Conservation (phyloP, 2,329 filamentous ascomycete species). For the Ascosphaera aggregata region DNA sequence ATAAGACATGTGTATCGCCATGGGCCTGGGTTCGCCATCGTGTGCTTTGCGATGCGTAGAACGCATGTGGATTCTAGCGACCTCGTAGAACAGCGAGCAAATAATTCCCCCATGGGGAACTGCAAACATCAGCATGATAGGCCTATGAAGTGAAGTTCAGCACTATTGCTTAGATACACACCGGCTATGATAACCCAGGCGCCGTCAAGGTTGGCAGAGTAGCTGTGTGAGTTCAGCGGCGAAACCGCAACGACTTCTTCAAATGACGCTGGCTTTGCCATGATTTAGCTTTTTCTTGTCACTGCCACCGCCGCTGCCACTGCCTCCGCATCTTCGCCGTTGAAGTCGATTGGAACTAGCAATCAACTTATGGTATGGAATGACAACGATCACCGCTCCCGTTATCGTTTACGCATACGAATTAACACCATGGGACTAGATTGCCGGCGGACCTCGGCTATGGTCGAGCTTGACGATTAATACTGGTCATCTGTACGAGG, state of each 20-base stretch:
- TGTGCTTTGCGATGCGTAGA: conserved; percentile 31
- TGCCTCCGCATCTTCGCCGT: too few relatives aligned
- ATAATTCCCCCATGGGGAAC: conserved; percentile 52
- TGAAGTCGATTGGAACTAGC: too few relatives aligned
- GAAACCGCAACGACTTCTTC: conserved; percentile 16
- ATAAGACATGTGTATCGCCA: conserved; percentile 42
- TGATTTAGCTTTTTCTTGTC: too few relatives aligned
- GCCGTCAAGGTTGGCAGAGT: conserved; percentile 29
- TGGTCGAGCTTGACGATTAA: not conserved
- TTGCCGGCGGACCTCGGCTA: not conserved
- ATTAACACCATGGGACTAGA: too few relatives aligned
- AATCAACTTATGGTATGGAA: too few relatives aligned
- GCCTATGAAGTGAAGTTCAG: not conserved
- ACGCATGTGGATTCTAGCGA: conserved; percentile 35
- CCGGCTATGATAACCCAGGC: conserved; percentile 45
- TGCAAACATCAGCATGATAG: conserved; percentile 13
- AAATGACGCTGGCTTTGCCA: conserved; percentile 7
- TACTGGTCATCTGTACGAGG: too few relatives aligned
- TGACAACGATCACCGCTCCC: too few relatives aligned
- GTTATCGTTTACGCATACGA: too few relatives aligned
- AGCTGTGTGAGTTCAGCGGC: conserved; percentile 28
- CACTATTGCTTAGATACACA: conserved; percentile 10
- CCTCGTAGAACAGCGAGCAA: conserved; percentile 36
- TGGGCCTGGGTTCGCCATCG: conserved; percentile 28
- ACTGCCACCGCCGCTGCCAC: too few relatives aligned